Conservation (phyloP, 2,329 filamentous ascomycete species). For the Pyrenophora tritici-repentis region DNA sequence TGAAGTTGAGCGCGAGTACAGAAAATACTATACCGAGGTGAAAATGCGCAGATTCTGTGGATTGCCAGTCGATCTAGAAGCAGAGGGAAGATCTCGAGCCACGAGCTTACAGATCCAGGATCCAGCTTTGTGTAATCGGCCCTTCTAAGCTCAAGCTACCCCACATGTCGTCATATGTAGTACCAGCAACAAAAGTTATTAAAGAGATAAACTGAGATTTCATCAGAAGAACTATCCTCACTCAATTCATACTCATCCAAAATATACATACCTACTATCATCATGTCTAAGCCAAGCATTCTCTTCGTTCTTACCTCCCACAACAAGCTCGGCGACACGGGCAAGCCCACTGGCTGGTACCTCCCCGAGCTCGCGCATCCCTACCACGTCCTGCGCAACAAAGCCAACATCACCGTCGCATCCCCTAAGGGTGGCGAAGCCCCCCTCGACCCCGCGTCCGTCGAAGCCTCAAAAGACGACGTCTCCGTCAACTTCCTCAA, state of each 20-base stretch:
- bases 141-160: slow-evolving; percentile 6
- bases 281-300: slow-evolving; percentile 57
- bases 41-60: too few relatives aligned
- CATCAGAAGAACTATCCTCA: background rate
- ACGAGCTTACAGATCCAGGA: too few relatives aligned
- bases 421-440: slow-evolving; percentile 48
- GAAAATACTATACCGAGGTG: too few relatives aligned
- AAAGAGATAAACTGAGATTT: slow-evolving; percentile 1
- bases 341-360: slow-evolving; percentile 70
- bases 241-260: background rate
- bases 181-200: background rate
- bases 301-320: slow-evolving; percentile 74
- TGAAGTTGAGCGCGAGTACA: too few relatives aligned
- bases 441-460: slow-evolving; percentile 45
- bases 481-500: slow-evolving; percentile 49
- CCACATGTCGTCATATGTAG: slow-evolving; percentile 11
- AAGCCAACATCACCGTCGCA: slow-evolving; percentile 47
- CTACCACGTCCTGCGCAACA: slow-evolving; percentile 46
- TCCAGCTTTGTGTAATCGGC: slow-evolving; percentile 2
- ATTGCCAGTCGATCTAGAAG: background rate
- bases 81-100: background rate
- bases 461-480: slow-evolving; percentile 56
- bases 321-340: slow-evolving; percentile 50
- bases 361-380: slow-evolving; percentile 52
- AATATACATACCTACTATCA: background rate